These are phyloP conservation scores for Monilinia laxa DNA, from an alignment of 2,329 filamentous ascomycete genomes.

Conservation along the genomic window DNA sequence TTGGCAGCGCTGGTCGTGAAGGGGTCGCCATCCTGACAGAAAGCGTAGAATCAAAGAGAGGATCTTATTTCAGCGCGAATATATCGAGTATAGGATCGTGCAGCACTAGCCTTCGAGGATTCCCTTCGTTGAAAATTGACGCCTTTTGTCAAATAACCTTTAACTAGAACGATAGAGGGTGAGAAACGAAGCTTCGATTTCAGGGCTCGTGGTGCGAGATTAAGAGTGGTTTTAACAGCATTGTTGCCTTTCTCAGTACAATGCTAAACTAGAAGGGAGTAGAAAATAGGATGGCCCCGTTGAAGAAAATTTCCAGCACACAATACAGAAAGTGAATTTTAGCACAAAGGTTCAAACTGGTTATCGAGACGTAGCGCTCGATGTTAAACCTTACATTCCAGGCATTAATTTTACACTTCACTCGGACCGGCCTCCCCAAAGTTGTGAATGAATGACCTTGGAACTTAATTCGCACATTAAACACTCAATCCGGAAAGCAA, in stretches of 20 bases:
- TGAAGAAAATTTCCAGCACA: conserved; percentile 16
- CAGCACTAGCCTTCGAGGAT: background rate
- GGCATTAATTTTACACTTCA: background rate
- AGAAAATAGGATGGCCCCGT: background rate
- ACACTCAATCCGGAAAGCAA: conserved; percentile 6
- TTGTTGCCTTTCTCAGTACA: conserved; percentile 1
- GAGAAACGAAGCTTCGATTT: conserved; percentile 15
- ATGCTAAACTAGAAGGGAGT: background rate
- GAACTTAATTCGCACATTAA: background rate
- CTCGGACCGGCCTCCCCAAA: background rate
- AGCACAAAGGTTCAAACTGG: conserved; percentile 13
- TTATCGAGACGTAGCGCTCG: conserved; percentile 6
- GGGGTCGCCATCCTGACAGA: conserved; percentile 22
- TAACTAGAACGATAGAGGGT: conserved; percentile 2
- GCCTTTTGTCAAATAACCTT: conserved; percentile 1
- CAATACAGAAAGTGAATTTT: conserved; percentile 17
- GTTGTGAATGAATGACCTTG: background rate
- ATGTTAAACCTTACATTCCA: background rate
- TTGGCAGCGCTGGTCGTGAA: conserved; percentile 20
- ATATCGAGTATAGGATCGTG: conserved; percentile 9
- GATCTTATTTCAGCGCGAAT: background rate
- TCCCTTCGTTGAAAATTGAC: conserved; percentile 3
- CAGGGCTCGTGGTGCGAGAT: conserved; percentile 22
- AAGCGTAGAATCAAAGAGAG: background rate
- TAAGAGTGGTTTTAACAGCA: conserved; percentile 8